Evolutionary conservation across 1,284 basidiomycete species (phyloP).

Genomic region (Pascua sp.): DNA sequence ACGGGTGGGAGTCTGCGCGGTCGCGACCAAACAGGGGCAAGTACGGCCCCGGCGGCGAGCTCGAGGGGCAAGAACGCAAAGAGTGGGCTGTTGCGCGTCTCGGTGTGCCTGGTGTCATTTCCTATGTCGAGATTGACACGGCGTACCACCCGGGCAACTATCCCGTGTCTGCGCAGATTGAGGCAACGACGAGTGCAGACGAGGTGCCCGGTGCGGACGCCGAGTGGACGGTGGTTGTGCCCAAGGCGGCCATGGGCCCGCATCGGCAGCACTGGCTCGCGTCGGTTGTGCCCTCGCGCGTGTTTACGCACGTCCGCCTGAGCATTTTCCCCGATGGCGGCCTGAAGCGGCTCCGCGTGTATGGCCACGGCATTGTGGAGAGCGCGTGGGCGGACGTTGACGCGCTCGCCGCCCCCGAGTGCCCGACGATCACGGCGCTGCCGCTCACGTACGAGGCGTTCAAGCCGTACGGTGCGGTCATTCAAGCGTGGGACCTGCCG

Average conservation of each 20-base stretch:
- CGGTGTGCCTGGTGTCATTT: conserved; percentile 67
- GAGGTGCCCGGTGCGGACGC: conserved; percentile 47
- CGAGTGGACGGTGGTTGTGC: conserved; percentile 71
- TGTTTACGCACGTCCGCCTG: conserved; percentile 79
- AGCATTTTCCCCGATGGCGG: conserved; percentile 95
- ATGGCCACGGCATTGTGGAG: conserved; percentile 56
- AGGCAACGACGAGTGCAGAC: conserved; percentile 27
- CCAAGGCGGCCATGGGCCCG: conserved; percentile 76
- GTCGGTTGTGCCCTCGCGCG: conserved; percentile 51
- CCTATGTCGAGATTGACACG: conserved; percentile 85
- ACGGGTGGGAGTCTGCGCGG: conserved; percentile 97
- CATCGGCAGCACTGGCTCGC: conserved; percentile 87
- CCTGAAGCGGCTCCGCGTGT: conserved; percentile 81
- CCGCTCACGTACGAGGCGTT: conserved; percentile 81
- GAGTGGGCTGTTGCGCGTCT: conserved; percentile 90
- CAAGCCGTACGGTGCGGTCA: conserved; percentile 75
- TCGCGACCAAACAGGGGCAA: conserved; percentile 68
- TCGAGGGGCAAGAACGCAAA: conserved; percentile 62
- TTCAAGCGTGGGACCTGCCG: conserved; percentile 62
- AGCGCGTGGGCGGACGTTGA: neutral
- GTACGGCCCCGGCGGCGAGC: conserved; percentile 27
- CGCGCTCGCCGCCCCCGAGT: conserved; percentile 6
- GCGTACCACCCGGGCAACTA: conserved; percentile 96
- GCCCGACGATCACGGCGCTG: conserved; percentile 53
- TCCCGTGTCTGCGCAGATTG: conserved; percentile 59